A percentile compares a stretch with the other conserved stretches of the same genome.
Evolutionary conservation across 345 rosid genomes (phyloP).

Genomic region (Pistacia integerrima): DNA sequence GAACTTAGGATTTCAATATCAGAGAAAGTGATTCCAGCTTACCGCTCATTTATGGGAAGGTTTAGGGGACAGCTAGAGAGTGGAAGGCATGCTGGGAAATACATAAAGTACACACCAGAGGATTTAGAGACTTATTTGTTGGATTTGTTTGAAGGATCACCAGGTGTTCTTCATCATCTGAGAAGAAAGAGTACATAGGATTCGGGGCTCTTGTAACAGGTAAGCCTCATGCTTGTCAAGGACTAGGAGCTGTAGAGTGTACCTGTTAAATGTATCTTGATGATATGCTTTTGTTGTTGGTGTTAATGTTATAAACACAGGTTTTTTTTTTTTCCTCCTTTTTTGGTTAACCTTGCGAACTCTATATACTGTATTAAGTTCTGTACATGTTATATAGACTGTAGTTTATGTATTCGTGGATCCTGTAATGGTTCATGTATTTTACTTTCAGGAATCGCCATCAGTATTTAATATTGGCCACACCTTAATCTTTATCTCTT

Average conservation of each 20-base stretch:
- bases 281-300: constrained; percentile 33
- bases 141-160: constrained; percentile 87
- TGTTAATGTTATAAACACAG: constrained; percentile 50
- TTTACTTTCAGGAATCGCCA: constrained; percentile 17
- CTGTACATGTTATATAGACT: constrained; percentile 58
- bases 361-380: constrained; percentile 42
- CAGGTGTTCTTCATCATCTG: constrained; percentile 74
- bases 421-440: constrained; percentile 15
- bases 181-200: constrained; percentile 71
- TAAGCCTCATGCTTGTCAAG: constrained; percentile 27
- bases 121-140: constrained; percentile 79
- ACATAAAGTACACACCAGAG: constrained; percentile 90
- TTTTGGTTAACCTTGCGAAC: constrained; percentile 31
- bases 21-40: constrained; percentile 85
- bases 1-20: constrained; percentile 92
- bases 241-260: constrained; percentile 28
- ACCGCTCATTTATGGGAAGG: constrained; percentile 87
- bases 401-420: constrained; percentile 23
- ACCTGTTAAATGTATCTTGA: constrained; percentile 35
- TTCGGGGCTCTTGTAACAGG: constrained; percentile 32
- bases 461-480: constrained; percentile 8
- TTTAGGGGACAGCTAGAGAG: constrained; percentile 77
- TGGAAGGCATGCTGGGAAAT: constrained; percentile 86
- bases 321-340: constrained; percentile 17
- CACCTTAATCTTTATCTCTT: background rate